Conservation (phyloP, 2,329 filamentous ascomycete genomes). For the Aspergillus unguis region DNA sequence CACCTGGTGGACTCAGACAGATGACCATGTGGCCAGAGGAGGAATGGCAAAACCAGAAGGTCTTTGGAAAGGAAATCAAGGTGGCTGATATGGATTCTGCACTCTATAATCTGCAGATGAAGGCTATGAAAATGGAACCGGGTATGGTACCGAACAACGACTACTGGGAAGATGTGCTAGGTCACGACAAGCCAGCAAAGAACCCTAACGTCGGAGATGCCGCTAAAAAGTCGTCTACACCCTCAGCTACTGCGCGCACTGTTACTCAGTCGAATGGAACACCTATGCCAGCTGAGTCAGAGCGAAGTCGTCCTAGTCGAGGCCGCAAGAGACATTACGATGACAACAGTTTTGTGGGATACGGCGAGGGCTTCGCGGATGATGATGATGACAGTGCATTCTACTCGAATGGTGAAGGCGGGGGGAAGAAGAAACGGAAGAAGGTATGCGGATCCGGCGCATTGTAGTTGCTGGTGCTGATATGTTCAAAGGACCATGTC, state of each 20-base stretch:
- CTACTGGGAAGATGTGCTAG: slow-evolving; percentile 49
- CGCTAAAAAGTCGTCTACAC: slow-evolving; percentile 29
- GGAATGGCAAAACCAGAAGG: slow-evolving; percentile 51
- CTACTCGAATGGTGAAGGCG: slow-evolving; percentile 44
- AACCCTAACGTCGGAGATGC: slow-evolving; percentile 26
- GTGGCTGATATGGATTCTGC: slow-evolving; percentile 41
- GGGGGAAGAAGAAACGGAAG: slow-evolving; percentile 48
- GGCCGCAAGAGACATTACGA: slow-evolving; percentile 51
- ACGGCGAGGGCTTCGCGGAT: slow-evolving; percentile 50
- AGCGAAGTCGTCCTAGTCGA: slow-evolving; percentile 42
- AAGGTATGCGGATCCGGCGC: slow-evolving; percentile 36
- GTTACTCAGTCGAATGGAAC: slow-evolving; percentile 28
- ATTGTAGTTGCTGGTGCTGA: slow-evolving; percentile 11
- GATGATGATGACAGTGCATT: slow-evolving; percentile 45
- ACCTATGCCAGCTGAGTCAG: slow-evolving; percentile 29
- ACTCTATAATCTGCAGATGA: slow-evolving; percentile 40
- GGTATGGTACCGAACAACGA: slow-evolving; percentile 46
- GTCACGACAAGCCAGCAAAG: slow-evolving; percentile 46
- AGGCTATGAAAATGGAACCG: slow-evolving; percentile 49
- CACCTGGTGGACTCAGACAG: slow-evolving; percentile 38
- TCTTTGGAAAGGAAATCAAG: slow-evolving; percentile 46
- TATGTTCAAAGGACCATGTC: slow-evolving; percentile 36
- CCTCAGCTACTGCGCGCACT: slow-evolving; percentile 24
- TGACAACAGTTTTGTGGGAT: slow-evolving; percentile 51
- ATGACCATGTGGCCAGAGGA: slow-evolving; percentile 50